Evolutionary conservation across 768 basidiomycete species (phyloP).

Genomic region (Dacryopinax spathularia): DNA sequence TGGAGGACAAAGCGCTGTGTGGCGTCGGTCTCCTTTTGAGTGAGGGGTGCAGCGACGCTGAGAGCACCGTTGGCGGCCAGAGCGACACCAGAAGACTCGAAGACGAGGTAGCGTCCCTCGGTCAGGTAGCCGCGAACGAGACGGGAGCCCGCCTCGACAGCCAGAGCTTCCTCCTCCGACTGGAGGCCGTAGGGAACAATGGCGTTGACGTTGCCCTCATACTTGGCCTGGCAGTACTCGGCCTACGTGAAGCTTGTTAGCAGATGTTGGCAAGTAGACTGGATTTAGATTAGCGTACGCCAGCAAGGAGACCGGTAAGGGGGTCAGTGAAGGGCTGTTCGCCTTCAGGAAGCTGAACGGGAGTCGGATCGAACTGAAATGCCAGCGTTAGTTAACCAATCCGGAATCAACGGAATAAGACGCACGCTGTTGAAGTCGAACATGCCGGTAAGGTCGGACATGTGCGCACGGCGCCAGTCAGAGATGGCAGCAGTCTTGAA

Average conservation of each 20-base stretch:
- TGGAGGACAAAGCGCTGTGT: not conserved
- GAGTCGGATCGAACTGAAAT: constrained; percentile 6
- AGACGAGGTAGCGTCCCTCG: constrained; percentile 13
- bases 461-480: constrained; percentile 12
- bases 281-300: not conserved
- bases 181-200: constrained; percentile 9
- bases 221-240: not conserved
- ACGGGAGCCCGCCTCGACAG: constrained; percentile 12
- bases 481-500: constrained; percentile 7
- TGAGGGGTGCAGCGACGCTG: not conserved
- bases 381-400: not conserved
- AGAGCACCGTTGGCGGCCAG: not conserved
- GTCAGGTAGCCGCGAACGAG: constrained; percentile 11
- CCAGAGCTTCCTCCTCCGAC: constrained; percentile 3
- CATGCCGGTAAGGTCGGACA: constrained; percentile 12
- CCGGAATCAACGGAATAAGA: not conserved
- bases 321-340: not conserved
- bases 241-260: not conserved
- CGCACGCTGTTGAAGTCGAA: constrained; percentile 13
- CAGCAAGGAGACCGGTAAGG: not conserved
- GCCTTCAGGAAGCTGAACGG: constrained; percentile 4
- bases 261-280: not conserved
- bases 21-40: not conserved
- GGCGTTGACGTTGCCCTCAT: not conserved
- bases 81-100: constrained; percentile 9